These are phyloP conservation scores for Plasmodium sp. DNA, from an alignment of 169 alveolate genomes.

Conservation along the genomic window DNA sequence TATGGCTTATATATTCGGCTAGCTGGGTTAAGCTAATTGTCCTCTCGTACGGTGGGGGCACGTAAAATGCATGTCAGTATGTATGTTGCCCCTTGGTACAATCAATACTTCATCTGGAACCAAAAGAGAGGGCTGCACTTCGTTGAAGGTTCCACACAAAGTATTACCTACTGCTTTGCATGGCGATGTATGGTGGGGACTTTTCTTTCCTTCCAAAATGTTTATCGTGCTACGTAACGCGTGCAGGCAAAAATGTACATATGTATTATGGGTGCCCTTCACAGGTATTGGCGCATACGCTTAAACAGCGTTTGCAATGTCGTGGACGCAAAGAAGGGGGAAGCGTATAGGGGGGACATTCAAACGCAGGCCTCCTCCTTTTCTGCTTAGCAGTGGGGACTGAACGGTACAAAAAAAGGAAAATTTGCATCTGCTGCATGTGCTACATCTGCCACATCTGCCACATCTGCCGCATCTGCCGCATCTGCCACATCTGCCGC, in stretches of 20 bases:
- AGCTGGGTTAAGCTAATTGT: neutral
- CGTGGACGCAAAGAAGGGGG: neutral
- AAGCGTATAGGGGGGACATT: neutral
- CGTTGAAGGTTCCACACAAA: neutral
- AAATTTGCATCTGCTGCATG: neutral
- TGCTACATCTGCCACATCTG: neutral
- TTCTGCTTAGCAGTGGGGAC: neutral
- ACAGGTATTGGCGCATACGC: neutral
- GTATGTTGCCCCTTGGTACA: neutral
- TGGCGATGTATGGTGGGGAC: neutral
- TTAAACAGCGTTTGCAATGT: neutral
- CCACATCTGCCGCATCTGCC: neutral
- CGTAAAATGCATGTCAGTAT: neutral
- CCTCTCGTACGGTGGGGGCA: neutral
- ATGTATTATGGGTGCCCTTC: neutral
- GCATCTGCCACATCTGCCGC: neutral
- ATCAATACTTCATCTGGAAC: neutral
- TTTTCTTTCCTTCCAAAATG: neutral
- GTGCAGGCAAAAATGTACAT: neutral
- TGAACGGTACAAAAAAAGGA: neutral
- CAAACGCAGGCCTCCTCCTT: neutral
- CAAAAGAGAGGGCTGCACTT: neutral
- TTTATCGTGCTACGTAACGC: neutral
- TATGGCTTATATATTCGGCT: neutral
- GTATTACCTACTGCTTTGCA: neutral